These are phyloP conservation scores for Nannochloropsis oceanica DNA, from an alignment of 108 stramenopile genomes.

Conservation along the genomic window DNA sequence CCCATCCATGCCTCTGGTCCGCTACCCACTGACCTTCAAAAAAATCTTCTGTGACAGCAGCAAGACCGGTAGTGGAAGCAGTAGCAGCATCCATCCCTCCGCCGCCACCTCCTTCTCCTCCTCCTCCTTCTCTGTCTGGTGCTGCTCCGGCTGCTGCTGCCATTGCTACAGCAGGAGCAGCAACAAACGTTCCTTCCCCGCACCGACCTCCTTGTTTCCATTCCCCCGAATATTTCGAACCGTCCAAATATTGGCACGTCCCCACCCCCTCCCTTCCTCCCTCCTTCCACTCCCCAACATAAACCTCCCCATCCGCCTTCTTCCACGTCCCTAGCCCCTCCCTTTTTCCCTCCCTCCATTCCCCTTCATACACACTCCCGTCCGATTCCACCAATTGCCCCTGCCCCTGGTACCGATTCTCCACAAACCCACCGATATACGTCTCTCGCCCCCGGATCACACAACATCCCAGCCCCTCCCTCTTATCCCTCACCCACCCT, in stretches of 20 bases:
- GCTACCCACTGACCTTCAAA: slow-evolving; percentile 8
- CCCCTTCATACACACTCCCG: slow-evolving; percentile 32
- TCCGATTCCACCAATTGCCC: slow-evolving; percentile 23
- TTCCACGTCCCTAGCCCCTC: slow-evolving; percentile 13
- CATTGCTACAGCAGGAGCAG: slow-evolving; percentile 4
- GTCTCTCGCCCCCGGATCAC: slow-evolving; percentile 26
- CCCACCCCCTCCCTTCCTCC: slow-evolving; percentile 25
- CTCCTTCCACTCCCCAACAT: slow-evolving; percentile 30
- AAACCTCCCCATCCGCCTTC: not conserved
- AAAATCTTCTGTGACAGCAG: not conserved
- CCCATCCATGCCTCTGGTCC: slow-evolving; percentile 11
- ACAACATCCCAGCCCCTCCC: slow-evolving; percentile 19
- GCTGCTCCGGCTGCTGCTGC: not conserved
- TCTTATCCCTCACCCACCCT: slow-evolving; percentile 22
- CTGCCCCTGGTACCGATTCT: slow-evolving; percentile 27
- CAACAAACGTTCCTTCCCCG: slow-evolving; percentile 11
- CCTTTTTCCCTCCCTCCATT: slow-evolving; percentile 10
- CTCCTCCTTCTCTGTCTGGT: not conserved
- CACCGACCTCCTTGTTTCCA: slow-evolving; percentile 6
- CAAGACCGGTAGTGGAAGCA: too few relatives aligned
- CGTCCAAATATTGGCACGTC: slow-evolving; percentile 12
- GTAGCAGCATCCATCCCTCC: too few relatives aligned
- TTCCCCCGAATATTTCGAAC: slow-evolving; percentile 22
- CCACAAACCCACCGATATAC: slow-evolving; percentile 22
- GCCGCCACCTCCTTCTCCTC: not conserved